Percentiles rank a stretch among this genome's conserved stretches.
Conservation (phyloP, 2,329 filamentous ascomycete species). For the Gliomastix tumulicola region DNA sequence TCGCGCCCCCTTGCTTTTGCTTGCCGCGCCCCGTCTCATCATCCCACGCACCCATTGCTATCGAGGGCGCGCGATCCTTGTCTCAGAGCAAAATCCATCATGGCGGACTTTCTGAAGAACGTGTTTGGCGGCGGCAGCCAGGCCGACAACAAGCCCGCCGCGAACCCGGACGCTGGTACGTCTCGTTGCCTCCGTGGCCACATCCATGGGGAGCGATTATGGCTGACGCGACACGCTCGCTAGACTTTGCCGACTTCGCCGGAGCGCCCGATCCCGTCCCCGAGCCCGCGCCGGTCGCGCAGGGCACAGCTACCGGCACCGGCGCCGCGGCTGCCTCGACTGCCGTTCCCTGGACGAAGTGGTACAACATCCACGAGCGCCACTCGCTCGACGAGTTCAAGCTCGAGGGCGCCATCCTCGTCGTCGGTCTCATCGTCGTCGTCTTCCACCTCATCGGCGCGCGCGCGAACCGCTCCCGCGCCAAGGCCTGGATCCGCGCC, state of each 20-base stretch:
- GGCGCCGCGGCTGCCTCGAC: conserved; percentile 39
- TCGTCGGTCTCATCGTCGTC: conserved; percentile 67
- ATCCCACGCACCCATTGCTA: background rate
- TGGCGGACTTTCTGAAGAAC: conserved; percentile 58
- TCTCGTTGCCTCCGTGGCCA: background rate
- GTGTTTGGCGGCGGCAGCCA: conserved; percentile 65
- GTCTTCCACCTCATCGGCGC: conserved; percentile 76
- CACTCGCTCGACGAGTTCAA: conserved; percentile 78
- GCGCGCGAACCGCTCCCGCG: conserved; percentile 70
- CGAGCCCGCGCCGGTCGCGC: conserved; percentile 36
- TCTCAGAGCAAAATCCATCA: conserved; percentile 16
- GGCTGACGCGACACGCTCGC: background rate
- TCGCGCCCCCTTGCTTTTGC: background rate
- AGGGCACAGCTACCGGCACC: conserved; percentile 38
- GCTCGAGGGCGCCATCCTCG: conserved; percentile 76
- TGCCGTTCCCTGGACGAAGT: conserved; percentile 72
- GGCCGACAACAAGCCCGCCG: conserved; percentile 33
- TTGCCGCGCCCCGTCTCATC: background rate
- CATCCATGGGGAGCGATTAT: too few species aligned
- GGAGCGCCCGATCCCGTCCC: conserved; percentile 63
- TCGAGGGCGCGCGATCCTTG: background rate
- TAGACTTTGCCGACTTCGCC: conserved; percentile 94
- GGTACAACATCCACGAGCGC: conserved; percentile 96
- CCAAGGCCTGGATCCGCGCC: conserved; percentile 71
- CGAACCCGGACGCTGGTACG: conserved; percentile 58